Percentiles rank a stretch among this genome's conserved stretches.
These are phyloP conservation scores for Rhytidiadelphus loreus DNA, from an alignment of 225 moss, liverwort and hornwort species.

Conservation along the genomic window DNA sequence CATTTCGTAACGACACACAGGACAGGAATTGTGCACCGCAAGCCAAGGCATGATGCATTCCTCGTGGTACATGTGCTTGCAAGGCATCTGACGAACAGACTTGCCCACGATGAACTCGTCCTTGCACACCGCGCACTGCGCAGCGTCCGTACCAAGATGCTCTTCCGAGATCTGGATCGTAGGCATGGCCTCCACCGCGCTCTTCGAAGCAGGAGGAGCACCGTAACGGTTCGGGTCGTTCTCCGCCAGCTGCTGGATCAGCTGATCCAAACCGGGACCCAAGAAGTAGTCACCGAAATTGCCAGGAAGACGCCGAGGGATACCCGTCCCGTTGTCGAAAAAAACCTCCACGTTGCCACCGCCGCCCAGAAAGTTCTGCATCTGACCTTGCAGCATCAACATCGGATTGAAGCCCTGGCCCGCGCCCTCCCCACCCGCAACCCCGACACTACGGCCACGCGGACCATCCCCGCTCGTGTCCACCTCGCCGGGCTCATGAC, in stretches of 20 bases:
- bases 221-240: slow-evolving; percentile 87
- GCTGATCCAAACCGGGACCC: slow-evolving; percentile 94
- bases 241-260: slow-evolving; percentile 98
- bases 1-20: slow-evolving; percentile 96
- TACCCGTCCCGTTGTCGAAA: slow-evolving; percentile 86
- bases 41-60: slow-evolving; percentile 98
- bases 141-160: slow-evolving; percentile 89
- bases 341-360: slow-evolving; percentile 95
- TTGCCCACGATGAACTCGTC: slow-evolving; percentile 86
- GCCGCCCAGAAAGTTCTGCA: slow-evolving; percentile 78
- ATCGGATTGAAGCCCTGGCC: slow-evolving; percentile 56
- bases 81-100: slow-evolving; percentile 89
- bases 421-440: not conserved
- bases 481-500: slow-evolving; percentile 45
- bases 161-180: slow-evolving; percentile 74
- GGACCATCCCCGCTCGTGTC: slow-evolving; percentile 27
- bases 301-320: slow-evolving; percentile 71
- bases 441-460: slow-evolving; percentile 4
- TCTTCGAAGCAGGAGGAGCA: slow-evolving; percentile 84
- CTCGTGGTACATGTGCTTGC: slow-evolving; percentile 97
- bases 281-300: slow-evolving; percentile 96
- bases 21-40: slow-evolving; percentile 89
- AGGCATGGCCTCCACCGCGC: slow-evolving; percentile 85
- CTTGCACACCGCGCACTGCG: slow-evolving; percentile 98
- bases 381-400: slow-evolving; percentile 85